Percentiles rank a stretch among this genome's conserved stretches.
These are phyloP conservation scores for Daedaleopsis nitida DNA, from an alignment of 768 basidiomycete genomes.

Conservation along the genomic window DNA sequence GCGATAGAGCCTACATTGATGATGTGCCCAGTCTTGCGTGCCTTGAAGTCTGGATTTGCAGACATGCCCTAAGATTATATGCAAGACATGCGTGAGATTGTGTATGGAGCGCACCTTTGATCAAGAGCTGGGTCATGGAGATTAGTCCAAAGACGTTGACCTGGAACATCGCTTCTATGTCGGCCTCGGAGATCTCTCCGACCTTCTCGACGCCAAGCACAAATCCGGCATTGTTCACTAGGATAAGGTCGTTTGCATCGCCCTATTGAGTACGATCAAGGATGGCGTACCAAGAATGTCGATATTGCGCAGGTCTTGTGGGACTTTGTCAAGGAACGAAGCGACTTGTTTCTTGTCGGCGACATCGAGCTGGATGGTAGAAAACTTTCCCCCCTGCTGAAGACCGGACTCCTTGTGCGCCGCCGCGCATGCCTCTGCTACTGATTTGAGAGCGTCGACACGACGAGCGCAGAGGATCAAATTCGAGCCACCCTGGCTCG, in stretches of 20 bases:
- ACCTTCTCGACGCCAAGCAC: conserved; percentile 88
- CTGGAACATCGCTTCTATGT: conserved; percentile 65
- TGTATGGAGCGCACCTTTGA: conserved; percentile 36
- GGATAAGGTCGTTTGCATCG: not conserved
- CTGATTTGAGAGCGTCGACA: conserved; percentile 67
- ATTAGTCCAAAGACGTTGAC: conserved; percentile 82
- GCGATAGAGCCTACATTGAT: conserved; percentile 97
- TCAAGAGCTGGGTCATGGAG: conserved; percentile 68
- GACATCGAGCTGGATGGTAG: conserved; percentile 74
- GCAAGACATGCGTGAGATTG: conserved; percentile 37
- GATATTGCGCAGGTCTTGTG: conserved; percentile 65
- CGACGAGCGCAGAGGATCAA: conserved; percentile 84
- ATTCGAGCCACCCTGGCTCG: conserved; percentile 76
- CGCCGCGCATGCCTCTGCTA: conserved; percentile 62
- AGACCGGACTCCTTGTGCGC: conserved; percentile 76
- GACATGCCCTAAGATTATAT: no score
- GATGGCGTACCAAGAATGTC: conserved; percentile 75
- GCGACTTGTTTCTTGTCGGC: conserved; percentile 75
- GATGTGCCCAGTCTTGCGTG: conserved; percentile 71
- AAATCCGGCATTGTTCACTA: conserved; percentile 86
- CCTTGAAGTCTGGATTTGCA: conserved; percentile 27
- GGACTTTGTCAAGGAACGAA: conserved; percentile 69
- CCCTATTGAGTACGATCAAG: not conserved
- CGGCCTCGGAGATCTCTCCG: conserved; percentile 75
- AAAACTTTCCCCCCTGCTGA: conserved; percentile 77